These are phyloP conservation scores for Zopfia rhizophila DNA, from an alignment of 2,329 filamentous ascomycete genomes.

Conservation along the genomic window DNA sequence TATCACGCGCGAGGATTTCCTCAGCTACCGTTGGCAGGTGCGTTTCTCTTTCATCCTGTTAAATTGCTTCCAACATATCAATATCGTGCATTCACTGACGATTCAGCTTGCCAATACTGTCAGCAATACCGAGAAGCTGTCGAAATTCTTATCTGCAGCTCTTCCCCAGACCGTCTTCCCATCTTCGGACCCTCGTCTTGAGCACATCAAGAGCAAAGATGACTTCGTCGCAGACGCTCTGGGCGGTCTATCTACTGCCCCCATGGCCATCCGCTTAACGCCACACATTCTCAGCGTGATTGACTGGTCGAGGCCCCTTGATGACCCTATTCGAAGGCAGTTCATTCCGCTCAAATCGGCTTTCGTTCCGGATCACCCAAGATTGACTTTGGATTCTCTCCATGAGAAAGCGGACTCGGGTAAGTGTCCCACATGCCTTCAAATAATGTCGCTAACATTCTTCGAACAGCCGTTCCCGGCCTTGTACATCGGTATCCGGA, in stretches of 20 bases:
- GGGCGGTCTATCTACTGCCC: slow-evolving; percentile 63
- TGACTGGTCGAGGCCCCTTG: slow-evolving; percentile 68
- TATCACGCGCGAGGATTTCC: slow-evolving; percentile 60
- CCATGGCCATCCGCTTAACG: slow-evolving; percentile 70
- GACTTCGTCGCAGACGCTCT: slow-evolving; percentile 66
- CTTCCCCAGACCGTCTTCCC: slow-evolving; percentile 63
- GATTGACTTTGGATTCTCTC: slow-evolving; percentile 67
- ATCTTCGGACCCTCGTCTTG: slow-evolving; percentile 40
- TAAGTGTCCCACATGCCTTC: slow-evolving; percentile 15
- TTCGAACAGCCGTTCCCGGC: slow-evolving; percentile 58
- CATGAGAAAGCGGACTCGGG: slow-evolving; percentile 66
- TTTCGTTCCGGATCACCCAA: slow-evolving; percentile 65
- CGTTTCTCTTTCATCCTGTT: slow-evolving; percentile 37
- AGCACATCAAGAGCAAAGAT: slow-evolving; percentile 58
- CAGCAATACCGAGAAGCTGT: slow-evolving; percentile 59
- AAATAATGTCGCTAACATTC: background rate
- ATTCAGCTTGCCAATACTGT: slow-evolving; percentile 62
- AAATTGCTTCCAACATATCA: background rate
- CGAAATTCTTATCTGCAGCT: slow-evolving; percentile 60
- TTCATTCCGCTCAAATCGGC: slow-evolving; percentile 68
- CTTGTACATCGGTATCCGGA: slow-evolving; percentile 73
- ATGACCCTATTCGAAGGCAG: slow-evolving; percentile 69
- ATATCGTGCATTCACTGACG: background rate
- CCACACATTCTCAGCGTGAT: slow-evolving; percentile 69
- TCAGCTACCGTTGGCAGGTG: slow-evolving; percentile 67